Evolutionary conservation across 2,329 filamentous ascomycete genomes (phyloP), one percentile per base, ranked within the genome.

Genomic region (Beauveria scarabaeidicola): DNA sequence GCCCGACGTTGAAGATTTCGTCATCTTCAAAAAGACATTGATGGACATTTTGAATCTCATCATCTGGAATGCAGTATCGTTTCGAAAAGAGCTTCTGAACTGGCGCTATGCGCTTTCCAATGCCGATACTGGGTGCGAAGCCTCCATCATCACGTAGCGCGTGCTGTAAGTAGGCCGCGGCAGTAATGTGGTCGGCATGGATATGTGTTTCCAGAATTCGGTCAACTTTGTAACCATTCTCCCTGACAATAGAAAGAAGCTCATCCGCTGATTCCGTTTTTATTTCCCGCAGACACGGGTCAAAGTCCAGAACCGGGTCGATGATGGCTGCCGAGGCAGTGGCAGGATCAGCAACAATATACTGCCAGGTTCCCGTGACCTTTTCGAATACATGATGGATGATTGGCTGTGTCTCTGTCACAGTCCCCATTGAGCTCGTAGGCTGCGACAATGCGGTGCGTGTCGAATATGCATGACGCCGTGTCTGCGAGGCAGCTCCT

Each of bases 201-300:
- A 75, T 78, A 66, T 88, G 84, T 0, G 85, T 87, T 63, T 88
- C 85, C 3, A 87, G 74, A 19, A 88, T 81, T 44, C 69, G 71
- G 0, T 74, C 71, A 10, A 87, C 66, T 0, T 62, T 74, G 65
- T 84, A 85, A 1, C 71, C 71, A 1, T 79, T 68, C 1, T 77
- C 65, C 4, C 66, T 63, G 7, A 83, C 67, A 0, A 80, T 25
- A 0, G 71, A 63, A 0, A 87, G 70, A 0, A 88, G 63, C 0
- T 61, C 48, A 61, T 87, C 82, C 2, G 85, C 85, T 0, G 78
- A 72, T 0, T 64, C 51, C 0, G 84, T 86, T n/a, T 8, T 6
- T 10, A 52, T 21, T 21, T 38, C 17, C 17, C 6, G 69, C 74
- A 61, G 73, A 21, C 64, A 56, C 0, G 75, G 73, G 50, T 84